These are phyloP conservation scores for Alternaria ethzedia DNA, from an alignment of 2,329 filamentous ascomycete genomes.

Conservation along the genomic window DNA sequence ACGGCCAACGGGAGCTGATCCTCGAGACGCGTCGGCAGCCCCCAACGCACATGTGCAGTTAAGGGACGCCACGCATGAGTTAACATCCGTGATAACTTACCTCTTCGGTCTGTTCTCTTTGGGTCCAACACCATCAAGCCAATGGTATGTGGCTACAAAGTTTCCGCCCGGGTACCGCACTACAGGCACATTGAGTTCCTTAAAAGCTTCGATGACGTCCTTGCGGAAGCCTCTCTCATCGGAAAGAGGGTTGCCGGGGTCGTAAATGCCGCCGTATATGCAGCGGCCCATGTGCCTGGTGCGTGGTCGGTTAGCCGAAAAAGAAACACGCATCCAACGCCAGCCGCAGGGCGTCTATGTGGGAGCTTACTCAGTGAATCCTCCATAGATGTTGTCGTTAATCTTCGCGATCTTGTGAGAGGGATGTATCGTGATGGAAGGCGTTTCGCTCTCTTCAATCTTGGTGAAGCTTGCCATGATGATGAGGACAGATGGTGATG, in stretches of 20 bases:
- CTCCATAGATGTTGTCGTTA: conserved; percentile 81
- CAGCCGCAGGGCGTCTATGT: background rate
- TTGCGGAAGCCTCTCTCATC: conserved; percentile 78
- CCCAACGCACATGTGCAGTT: background rate
- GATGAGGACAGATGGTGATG: background rate
- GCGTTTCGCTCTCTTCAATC: conserved; percentile 64
- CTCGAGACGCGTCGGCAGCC: background rate
- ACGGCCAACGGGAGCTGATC: background rate
- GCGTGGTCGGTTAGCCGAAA: conserved; percentile 30
- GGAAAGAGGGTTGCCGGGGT: conserved; percentile 74
- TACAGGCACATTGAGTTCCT: conserved; percentile 76
- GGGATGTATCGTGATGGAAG: conserved; percentile 71
- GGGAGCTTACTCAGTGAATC: conserved; percentile 75
- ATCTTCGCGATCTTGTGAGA: conserved; percentile 72
- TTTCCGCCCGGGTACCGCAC: conserved; percentile 85
- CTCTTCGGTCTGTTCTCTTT: conserved; percentile 68
- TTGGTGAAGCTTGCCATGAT: conserved; percentile 76
- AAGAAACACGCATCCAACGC: conserved; percentile 3
- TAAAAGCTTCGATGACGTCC: conserved; percentile 76
- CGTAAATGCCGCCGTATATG: conserved; percentile 87
- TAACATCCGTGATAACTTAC: conserved; percentile 36
- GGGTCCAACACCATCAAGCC: conserved; percentile 81
- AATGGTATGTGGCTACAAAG: conserved; percentile 85
- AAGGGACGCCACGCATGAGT: background rate
- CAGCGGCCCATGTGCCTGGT: conserved; percentile 84